Conservation (phyloP, 257 asterid genomes). For the Prunella vulgaris region DNA sequence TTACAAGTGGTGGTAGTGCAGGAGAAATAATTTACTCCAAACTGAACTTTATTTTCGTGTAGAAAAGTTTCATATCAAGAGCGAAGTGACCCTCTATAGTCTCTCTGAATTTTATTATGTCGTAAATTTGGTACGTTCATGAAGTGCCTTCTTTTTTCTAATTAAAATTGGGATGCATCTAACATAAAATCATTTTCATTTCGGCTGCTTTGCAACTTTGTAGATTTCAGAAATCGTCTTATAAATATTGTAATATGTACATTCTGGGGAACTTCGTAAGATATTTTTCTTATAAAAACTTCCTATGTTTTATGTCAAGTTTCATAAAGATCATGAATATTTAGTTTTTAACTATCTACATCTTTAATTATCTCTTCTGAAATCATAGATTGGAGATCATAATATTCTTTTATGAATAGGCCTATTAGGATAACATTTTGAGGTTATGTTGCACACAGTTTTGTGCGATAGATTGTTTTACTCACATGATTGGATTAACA, state of each 20-base stretch:
- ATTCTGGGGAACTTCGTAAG: neutral
- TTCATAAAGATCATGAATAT: constrained; percentile 6
- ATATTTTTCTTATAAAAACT: no score
- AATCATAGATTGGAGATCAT: neutral
- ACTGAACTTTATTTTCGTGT: constrained; percentile 13
- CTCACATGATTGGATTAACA: constrained; percentile 1
- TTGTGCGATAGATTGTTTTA: constrained; percentile 6
- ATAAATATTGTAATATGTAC: neutral
- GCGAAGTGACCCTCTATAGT: constrained; percentile 2
- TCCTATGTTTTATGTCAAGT: constrained; percentile 12
- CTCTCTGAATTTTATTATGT: neutral
- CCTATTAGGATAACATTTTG: neutral
- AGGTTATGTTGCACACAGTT: constrained; percentile 10
- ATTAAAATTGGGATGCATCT: neutral
- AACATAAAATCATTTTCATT: neutral
- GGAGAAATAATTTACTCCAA: neutral
- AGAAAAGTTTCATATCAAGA: neutral
- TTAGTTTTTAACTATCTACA: constrained; percentile 1
- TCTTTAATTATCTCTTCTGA: constrained; percentile 12
- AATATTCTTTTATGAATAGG: constrained; percentile 12
- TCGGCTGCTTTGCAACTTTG: neutral
- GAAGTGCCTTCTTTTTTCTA: neutral
- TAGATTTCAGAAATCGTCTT: neutral
- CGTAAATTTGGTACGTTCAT: neutral
- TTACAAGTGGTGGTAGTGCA: neutral